A percentile compares a stretch with the other conserved stretches of the same genome.
Conservation (phyloP, 345 rosid species). For the Hibiscus syriacus region DNA sequence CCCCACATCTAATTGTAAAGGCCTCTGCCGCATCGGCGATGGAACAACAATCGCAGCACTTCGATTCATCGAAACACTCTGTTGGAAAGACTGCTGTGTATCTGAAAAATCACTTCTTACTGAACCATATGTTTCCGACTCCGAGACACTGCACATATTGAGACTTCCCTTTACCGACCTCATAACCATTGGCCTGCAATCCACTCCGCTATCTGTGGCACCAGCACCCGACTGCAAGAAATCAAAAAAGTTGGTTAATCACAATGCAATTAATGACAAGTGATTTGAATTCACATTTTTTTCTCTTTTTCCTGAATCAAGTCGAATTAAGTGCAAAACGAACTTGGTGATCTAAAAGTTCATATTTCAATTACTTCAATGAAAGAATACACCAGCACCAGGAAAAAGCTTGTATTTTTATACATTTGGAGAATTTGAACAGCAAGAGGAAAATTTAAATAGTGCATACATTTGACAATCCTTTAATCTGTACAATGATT, state of each 20-base stretch:
- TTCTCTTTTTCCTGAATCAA: not conserved
- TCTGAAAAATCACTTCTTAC: conserved; percentile 33
- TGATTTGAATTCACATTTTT: not conserved
- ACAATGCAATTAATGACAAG: not conserved
- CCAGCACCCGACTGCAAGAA: conserved; percentile 29
- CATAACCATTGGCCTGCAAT: conserved; percentile 17
- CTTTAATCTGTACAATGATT: conserved; percentile 77
- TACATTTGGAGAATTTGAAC: conserved; percentile 3
- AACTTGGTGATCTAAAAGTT: not conserved
- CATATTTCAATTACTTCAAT: not conserved
- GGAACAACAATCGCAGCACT: conserved; percentile 41
- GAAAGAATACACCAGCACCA: not conserved
- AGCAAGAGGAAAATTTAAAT: conserved; percentile 3
- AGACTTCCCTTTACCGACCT: conserved; percentile 24
- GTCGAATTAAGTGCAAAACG: not conserved
- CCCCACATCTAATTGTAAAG: conserved; percentile 29
- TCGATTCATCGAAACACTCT: conserved; percentile 22
- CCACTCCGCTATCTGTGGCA: conserved; percentile 15
- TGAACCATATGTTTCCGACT: conserved; percentile 31
- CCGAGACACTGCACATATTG: conserved; percentile 20
- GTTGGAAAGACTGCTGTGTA: conserved; percentile 19
- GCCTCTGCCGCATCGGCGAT: conserved; percentile 22
- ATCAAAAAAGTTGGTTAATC: conserved; percentile 6
- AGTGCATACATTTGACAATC: conserved; percentile 43
- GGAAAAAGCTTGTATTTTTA: not conserved